These are phyloP conservation scores for Leccinum truebloodii DNA, from an alignment of 768 basidiomycete species.

Conservation along the genomic window DNA sequence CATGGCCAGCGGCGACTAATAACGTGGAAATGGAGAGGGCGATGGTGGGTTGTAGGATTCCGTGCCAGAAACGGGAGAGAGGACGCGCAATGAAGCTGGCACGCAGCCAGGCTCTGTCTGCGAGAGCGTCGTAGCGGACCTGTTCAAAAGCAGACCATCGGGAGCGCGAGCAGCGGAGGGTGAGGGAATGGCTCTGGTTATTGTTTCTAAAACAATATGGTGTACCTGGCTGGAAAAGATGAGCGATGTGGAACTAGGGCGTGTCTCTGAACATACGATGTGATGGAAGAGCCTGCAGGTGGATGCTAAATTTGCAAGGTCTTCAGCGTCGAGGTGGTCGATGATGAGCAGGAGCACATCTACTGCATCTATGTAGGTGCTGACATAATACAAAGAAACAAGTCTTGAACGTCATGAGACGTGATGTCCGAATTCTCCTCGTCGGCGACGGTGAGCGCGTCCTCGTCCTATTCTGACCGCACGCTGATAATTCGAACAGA, in stretches of 20 bases:
- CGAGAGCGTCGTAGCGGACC: conserved; percentile 51
- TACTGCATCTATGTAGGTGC: conserved; percentile 35
- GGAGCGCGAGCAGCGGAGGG: conserved; percentile 44
- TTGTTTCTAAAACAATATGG: conserved; percentile 45
- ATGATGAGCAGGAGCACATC: conserved; percentile 54
- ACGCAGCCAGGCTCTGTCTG: conserved; percentile 55
- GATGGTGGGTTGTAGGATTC: conserved; percentile 56
- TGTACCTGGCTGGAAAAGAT: conserved; percentile 39
- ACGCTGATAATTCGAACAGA: conserved; percentile 48
- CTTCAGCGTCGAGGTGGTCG: conserved; percentile 43
- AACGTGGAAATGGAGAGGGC: conserved; percentile 57
- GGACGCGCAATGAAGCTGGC: conserved; percentile 62
- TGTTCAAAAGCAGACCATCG: conserved; percentile 46
- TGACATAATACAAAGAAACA: conserved; percentile 20
- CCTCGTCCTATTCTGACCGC: not conserved
- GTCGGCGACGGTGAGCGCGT: conserved; percentile 82
- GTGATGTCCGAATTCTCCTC: conserved; percentile 92
- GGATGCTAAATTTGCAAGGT: conserved; percentile 38
- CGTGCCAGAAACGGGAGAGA: conserved; percentile 57
- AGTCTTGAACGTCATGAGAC: conserved; percentile 55
- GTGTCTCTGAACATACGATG: conserved; percentile 38
- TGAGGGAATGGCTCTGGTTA: conserved; percentile 49
- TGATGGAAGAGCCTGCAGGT: conserved; percentile 32
- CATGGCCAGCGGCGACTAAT: conserved; percentile 59
- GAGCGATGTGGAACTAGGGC: not conserved